phyloP scores from a whole-genome alignment of 2,329 filamentous ascomycete species.

The Myriosclerotinia scirpicola region DNA sequence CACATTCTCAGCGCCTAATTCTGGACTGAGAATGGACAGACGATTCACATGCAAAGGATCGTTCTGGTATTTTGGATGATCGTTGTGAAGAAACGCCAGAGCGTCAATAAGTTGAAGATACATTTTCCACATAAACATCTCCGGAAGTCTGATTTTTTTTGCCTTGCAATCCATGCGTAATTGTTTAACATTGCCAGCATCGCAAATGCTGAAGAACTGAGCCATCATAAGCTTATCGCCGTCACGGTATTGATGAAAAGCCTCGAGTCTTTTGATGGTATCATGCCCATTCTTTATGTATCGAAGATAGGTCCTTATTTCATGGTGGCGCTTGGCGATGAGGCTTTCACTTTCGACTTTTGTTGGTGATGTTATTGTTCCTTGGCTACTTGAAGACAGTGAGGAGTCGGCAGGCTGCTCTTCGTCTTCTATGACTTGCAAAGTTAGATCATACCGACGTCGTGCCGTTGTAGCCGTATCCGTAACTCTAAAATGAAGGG shows the following conservation, averaged over 20 bases:
- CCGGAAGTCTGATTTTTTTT: not conserved
- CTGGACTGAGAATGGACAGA: not conserved
- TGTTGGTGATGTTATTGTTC: not conserved
- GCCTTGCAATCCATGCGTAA: not conserved
- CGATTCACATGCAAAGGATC: conserved; percentile 2
- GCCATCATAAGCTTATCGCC: not conserved
- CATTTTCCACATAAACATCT: conserved; percentile 13
- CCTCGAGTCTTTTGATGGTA: conserved; percentile 11
- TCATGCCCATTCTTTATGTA: conserved; percentile 10
- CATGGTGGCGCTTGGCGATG: conserved; percentile 5
- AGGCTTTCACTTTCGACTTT: not conserved
- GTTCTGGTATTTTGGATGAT: conserved; percentile 14
- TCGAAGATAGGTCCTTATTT: not conserved
- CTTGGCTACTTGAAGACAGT: conserved; percentile 4
- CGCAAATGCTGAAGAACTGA: conserved; percentile 7
- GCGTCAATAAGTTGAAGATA: not conserved
- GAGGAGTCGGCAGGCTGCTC: not conserved
- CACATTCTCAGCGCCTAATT: conserved; percentile 5
- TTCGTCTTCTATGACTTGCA: not conserved
- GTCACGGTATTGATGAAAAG: conserved; percentile 12
- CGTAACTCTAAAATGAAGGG: not conserved
- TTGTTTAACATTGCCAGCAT: conserved; percentile 11
- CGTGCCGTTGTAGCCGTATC: not conserved
- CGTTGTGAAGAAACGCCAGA: conserved; percentile 19
- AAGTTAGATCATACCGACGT: not conserved